These are phyloP conservation scores for Leucoagaricus sp. DNA, from an alignment of 1,284 basidiomycete species.

Conservation along the genomic window DNA sequence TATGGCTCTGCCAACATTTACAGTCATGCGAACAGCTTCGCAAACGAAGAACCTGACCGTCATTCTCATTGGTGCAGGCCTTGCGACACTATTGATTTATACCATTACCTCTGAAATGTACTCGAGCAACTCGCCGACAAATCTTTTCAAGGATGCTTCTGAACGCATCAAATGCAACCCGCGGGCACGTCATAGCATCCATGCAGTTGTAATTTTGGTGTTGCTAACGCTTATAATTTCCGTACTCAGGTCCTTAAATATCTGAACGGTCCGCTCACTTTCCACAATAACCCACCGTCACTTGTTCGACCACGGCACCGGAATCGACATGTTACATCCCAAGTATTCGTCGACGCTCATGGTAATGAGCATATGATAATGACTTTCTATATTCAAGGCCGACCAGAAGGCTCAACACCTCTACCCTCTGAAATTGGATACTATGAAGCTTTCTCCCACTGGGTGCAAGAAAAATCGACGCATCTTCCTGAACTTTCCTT, in stretches of 20 bases:
- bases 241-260: slow-evolving; percentile 59
- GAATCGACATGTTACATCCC: slow-evolving; percentile 75
- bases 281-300: slow-evolving; percentile 79
- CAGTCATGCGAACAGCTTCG: slow-evolving; percentile 80
- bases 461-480: slow-evolving; percentile 42
- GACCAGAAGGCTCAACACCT: slow-evolving; percentile 37
- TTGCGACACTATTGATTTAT: slow-evolving; percentile 82
- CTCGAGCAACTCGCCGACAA: slow-evolving; percentile 90
- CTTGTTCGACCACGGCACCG: slow-evolving; percentile 72
- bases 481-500: slow-evolving; percentile 50
- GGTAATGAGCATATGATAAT: slow-evolving; percentile 81
- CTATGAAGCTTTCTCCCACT: slow-evolving; percentile 40
- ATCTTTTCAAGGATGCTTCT: slow-evolving; percentile 86
- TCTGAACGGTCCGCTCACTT: slow-evolving; percentile 63
- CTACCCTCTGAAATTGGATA: slow-evolving; percentile 40
- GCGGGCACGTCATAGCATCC: slow-evolving; percentile 21
- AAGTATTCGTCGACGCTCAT: slow-evolving; percentile 65
- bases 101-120: slow-evolving; percentile 88
- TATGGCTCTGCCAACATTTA: not conserved
- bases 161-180: slow-evolving; percentile 78
- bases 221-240: slow-evolving; percentile 11
- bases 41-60: slow-evolving; percentile 83
- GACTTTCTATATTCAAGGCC: slow-evolving; percentile 74
- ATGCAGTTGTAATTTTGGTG: not conserved
- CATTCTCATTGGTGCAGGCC: slow-evolving; percentile 80